Evolutionary conservation across 352 stramenopile genomes (phyloP).

Genomic region (Pythium aquatile): DNA sequence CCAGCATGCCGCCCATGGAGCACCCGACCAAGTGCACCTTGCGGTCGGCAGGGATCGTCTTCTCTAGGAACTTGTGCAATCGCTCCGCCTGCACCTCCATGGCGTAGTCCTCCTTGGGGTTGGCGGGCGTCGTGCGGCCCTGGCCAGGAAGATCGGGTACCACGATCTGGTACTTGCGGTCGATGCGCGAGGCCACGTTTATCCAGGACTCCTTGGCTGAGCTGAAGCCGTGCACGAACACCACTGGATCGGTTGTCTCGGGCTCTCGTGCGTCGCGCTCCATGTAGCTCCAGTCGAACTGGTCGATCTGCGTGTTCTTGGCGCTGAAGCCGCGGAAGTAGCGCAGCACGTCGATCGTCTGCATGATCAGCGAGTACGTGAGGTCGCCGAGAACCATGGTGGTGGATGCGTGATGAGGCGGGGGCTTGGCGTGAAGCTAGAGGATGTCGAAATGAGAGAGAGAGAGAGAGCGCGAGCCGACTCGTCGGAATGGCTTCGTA

Average conservation of each 20-base stretch:
- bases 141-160: conserved; percentile 73
- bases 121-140: conserved; percentile 52
- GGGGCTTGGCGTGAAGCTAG: background rate
- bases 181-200: conserved; percentile 44
- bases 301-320: conserved; percentile 41
- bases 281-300: conserved; percentile 77
- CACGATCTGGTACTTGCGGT: conserved; percentile 54
- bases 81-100: conserved; percentile 51
- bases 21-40: conserved; percentile 75
- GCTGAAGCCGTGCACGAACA: conserved; percentile 76
- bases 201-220: conserved; percentile 71
- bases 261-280: conserved; percentile 45
- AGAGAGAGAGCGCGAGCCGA: too few relatives aligned
- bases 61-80: conserved; percentile 58
- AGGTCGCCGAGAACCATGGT: conserved; percentile 28
- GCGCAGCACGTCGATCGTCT: conserved; percentile 46
- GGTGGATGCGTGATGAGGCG: background rate
- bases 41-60: conserved; percentile 40
- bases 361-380: conserved; percentile 32
- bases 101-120: conserved; percentile 44
- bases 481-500: background rate
- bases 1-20: conserved; percentile 79
- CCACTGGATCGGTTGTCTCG: conserved; percentile 44
- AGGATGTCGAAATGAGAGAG: background rate
- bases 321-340: conserved; percentile 53